Base-by-base conservation (phyloP, 1,139 yeast species). In the Diutina ranongensis region DNA sequence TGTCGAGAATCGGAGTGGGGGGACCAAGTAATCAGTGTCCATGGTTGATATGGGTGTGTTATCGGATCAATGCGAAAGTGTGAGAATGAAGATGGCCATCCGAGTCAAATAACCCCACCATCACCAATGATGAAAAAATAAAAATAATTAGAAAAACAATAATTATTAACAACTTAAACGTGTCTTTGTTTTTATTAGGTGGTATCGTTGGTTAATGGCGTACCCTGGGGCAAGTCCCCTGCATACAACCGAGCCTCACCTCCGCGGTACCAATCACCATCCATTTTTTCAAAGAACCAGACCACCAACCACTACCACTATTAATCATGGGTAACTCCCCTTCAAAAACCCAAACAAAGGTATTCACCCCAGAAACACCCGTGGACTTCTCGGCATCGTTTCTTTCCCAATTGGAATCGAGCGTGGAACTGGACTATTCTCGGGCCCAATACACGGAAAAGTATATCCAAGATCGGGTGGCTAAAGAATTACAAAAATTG, bases 391-490 rank as follows among this genome's bases (percentile, higher is more conserved):
- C 82, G 50, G 80, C 83, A 16, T 73, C 78, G 27, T 76, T 82
- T 50, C 68, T 86, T 51, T 72, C 80, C 21, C 84, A 83, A 57
- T 74, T 88, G 53, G 94, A 85, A 54, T 70, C 76, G 45, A 73
- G 84, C 8, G 71, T 77, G 44, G 95, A 86, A 12, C 35, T 28
- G 28, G 89, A 88, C 60, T 84, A 78, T 60, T 77, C 94, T 18
- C 79, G 96, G 57, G 73, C 83, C 45, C 95, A 87, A 60, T 75
- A 80, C 58, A 75, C 87, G 16, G 92, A 85, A 50, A 80, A 78
- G 59, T 79, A 78, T 56, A 76, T 89, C 49, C 89, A 88, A 61
- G 83, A 83, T 47, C 72, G 83, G 57, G 92, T 89, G 25, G 70
- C 80, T 44, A 73, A 73, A 51, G 84, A 80, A 56, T 71, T 89